Conservation (phyloP, 345 rosid species). For the Mallotus nudiflorus region DNA sequence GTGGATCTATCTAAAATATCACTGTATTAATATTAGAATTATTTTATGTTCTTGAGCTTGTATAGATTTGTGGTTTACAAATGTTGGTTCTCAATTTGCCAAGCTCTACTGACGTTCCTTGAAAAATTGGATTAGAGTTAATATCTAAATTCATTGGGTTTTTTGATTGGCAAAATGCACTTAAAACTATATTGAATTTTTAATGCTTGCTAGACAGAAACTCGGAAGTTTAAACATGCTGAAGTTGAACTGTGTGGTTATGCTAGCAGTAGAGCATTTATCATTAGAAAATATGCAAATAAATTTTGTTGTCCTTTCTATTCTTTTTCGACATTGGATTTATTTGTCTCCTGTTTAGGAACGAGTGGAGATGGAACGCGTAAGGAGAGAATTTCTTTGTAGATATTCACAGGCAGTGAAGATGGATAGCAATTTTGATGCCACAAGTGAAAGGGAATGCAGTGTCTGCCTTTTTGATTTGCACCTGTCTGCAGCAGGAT, state of each 20-base stretch:
- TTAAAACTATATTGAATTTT: not conserved
- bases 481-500: constrained; percentile 98
- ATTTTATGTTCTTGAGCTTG: not conserved
- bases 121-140: not conserved
- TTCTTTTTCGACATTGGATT: constrained; percentile 18
- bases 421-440: constrained; percentile 91
- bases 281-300: not conserved
- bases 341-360: constrained; percentile 42
- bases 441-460: constrained; percentile 89
- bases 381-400: constrained; percentile 62
- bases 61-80: not conserved
- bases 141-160: not conserved
- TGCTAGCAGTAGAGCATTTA: constrained; percentile 6
- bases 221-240: not conserved
- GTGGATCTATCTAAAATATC: not conserved
- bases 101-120: not conserved
- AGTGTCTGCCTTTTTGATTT: constrained; percentile 83
- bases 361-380: constrained; percentile 78
- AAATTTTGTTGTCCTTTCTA: constrained; percentile 2
- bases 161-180: not conserved
- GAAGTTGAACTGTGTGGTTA: not conserved
- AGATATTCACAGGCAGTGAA: constrained; percentile 61
- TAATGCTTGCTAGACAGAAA: not conserved
- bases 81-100: not conserved
- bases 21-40: constrained; percentile 1